Conservation (phyloP, 208 protist genomes). For the Trypanosoma congolense region DNA sequence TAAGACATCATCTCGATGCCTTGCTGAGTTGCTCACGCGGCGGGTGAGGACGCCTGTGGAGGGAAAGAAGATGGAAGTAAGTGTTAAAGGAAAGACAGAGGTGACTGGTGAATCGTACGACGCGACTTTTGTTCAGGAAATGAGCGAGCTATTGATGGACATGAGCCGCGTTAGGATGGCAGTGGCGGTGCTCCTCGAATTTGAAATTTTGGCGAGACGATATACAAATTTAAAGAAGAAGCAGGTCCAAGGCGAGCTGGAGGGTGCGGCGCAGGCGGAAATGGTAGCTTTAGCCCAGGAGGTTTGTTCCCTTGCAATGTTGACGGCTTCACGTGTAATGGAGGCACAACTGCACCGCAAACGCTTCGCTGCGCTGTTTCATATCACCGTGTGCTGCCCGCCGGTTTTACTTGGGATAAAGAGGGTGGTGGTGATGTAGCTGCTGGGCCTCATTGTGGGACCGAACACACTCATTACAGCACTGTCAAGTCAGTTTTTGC, state of each 20-base stretch:
- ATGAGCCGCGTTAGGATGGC: constrained; percentile 25
- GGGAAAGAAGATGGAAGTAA: background rate
- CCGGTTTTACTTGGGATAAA: background rate
- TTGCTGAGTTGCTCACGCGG: constrained; percentile 2
- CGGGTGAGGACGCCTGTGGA: background rate
- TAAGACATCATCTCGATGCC: constrained; percentile 5
- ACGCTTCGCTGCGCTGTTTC: constrained; percentile 14
- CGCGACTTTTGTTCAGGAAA: background rate
- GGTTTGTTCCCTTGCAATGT: constrained; percentile 11
- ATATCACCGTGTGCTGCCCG: background rate
- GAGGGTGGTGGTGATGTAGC: background rate
- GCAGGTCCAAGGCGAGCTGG: background rate
- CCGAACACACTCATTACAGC: background rate
- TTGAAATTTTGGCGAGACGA: constrained; percentile 17
- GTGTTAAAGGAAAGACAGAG: background rate
- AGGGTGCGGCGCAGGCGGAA: too few relatives aligned
- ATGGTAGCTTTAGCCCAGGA: constrained; percentile 7
- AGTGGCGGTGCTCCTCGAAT: constrained; percentile 13
- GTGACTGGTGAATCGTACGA: background rate
- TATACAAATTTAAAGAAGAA: constrained; percentile 2
- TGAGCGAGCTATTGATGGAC: constrained; percentile 9
- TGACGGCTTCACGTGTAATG: constrained; percentile 10
- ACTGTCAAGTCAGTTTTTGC: constrained; percentile 21
- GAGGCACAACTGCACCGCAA: constrained; percentile 13
- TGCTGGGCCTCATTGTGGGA: background rate